Conservation (phyloP, 1,284 basidiomycete genomes). For the Ganoderma resinaceum region DNA sequence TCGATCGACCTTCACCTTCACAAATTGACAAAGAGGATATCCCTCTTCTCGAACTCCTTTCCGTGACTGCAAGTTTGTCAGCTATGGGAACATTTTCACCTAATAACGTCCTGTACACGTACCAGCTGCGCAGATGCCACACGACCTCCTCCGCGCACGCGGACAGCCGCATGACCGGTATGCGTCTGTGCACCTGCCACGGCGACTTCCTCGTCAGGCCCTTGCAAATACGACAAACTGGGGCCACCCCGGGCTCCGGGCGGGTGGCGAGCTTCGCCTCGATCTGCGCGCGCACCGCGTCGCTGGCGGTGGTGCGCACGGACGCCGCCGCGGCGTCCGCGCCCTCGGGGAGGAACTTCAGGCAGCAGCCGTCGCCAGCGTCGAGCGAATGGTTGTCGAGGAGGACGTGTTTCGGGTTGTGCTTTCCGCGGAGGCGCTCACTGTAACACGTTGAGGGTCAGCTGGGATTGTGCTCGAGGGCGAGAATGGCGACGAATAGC, state of each 20-base stretch:
- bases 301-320: conserved; percentile 2
- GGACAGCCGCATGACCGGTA: background rate
- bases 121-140: conserved; percentile 14
- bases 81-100: no score
- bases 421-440: background rate
- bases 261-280: conserved; percentile 1
- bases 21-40: conserved; percentile 1
- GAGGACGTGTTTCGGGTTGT: background rate
- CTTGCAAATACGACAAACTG: conserved; percentile 15
- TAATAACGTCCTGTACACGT: background rate
- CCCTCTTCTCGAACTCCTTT: conserved; percentile 20
- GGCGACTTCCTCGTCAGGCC: background rate
- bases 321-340: conserved; percentile 3
- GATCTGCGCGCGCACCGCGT: conserved; percentile 5
- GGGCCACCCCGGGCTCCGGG: background rate
- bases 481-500: background rate
- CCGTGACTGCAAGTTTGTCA: conserved; percentile 10
- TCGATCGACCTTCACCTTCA: background rate
- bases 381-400: background rate
- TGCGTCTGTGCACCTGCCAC: background rate
- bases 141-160: conserved; percentile 11
- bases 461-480: background rate
- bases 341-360: conserved; percentile 13
- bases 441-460: background rate
- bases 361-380: background rate